Evolutionary conservation across 306 rosid species (phyloP), one percentile per base, ranked within the genome.

Genomic region (Clitoria ternatea): DNA sequence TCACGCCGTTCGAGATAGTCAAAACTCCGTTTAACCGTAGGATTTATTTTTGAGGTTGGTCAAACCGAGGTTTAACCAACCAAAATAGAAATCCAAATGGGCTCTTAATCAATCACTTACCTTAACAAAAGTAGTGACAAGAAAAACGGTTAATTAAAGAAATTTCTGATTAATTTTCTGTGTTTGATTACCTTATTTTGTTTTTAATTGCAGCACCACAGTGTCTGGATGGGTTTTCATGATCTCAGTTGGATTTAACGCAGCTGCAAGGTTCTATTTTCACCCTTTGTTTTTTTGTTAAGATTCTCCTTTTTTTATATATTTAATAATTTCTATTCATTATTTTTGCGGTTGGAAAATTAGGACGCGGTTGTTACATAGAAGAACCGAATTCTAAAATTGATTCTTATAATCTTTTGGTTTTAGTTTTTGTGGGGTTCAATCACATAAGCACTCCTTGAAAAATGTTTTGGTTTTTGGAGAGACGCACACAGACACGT

Each of bases 241-340:
- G 97, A 84, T 87, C 70, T 89, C 93, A 11, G 96, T 89, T 33
- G 97, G 97, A 40, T 85, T 92, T 79, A 89, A 92, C 15, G 97
- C 97, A 49, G 97, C 96, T 37, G 91, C 89, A 39, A 92, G 97
- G 97, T 92, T 40, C 42, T n/a, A n/a, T n/a, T n/a, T n/a, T n/a
- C n/a, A n/a, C n/a, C n/a, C n/a, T n/a, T n/a, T n/a, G n/a, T n/a
- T n/a, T n/a, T n/a, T n/a, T n/a, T n/a, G n/a, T n/a, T n/a, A n/a
- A n/a, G 50, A 55, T 42, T 53, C 64, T 42, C 18, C 7, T 61
- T 29, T 22, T 18, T 18, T 11, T n/a, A n/a, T n/a, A 6, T 20
- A 0, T 18, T 59, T 30, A 0, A 15, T 57, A 0, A 30, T 2
- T 27, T 55, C 39, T 6, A 17, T 32, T 17, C 4, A 57, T 57